Evolutionary conservation across 2,329 filamentous ascomycete species (phyloP).

Genomic region (Orbilia oligospora): DNA sequence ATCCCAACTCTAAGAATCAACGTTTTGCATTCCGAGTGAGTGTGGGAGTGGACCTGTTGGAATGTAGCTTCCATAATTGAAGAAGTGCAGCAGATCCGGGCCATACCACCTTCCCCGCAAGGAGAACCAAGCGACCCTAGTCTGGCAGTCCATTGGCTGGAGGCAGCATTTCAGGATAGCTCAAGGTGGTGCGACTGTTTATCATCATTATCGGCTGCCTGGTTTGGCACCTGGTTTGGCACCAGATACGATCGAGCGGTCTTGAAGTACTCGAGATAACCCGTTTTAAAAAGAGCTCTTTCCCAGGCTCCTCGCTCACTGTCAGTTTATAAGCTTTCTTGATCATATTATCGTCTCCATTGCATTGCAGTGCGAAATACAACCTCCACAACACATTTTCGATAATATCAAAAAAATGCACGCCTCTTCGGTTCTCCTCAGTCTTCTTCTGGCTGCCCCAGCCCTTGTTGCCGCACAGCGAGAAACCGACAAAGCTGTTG

Average conservation of each 20-base stretch:
- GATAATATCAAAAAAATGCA: constrained; percentile 18
- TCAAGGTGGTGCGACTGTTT: constrained; percentile 30
- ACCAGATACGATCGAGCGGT: neutral
- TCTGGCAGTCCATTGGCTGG: constrained; percentile 7
- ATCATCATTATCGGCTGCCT: constrained; percentile 27
- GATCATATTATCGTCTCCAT: neutral
- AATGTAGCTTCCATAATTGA: constrained; percentile 58
- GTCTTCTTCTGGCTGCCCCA: constrained; percentile 15
- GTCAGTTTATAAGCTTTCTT: neutral
- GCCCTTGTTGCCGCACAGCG: constrained; percentile 32
- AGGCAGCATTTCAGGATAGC: constrained; percentile 8
- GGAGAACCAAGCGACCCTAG: constrained; percentile 45
- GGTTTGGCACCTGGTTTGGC: constrained; percentile 16
- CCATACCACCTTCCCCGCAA: constrained; percentile 44
- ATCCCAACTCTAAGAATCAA: constrained; percentile 18
- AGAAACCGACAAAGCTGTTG: constrained; percentile 26
- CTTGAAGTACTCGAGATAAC: constrained; percentile 12
- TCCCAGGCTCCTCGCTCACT: constrained; percentile 12
- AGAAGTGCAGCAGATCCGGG: constrained; percentile 44
- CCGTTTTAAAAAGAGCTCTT: constrained; percentile 28
- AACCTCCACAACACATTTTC: constrained; percentile 27
- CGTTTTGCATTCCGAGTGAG: constrained; percentile 22
- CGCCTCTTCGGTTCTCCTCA: constrained; percentile 17
- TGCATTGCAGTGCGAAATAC: neutral
- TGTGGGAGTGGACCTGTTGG: neutral